Evolutionary conservation across 495 filamentous ascomycete genomes (phyloP).

Genomic region (Pseudotulostoma volvatum): DNA sequence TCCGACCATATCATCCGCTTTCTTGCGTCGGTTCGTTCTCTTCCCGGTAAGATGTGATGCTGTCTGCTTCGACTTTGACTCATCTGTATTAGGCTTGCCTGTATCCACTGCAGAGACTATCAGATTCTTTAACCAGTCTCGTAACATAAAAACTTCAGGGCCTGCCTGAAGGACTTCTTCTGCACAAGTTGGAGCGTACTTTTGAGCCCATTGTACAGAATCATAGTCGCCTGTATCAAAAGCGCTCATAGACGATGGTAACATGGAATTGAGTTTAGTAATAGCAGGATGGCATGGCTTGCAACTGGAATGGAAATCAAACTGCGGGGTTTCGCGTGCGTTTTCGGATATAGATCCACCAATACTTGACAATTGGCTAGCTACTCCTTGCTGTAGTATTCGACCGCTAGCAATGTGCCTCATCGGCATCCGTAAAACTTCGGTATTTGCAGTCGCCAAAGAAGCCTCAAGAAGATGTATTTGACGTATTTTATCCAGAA

Average conservation of each 20-base stretch:
- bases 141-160: conserved; percentile 50
- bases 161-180: conserved; percentile 63
- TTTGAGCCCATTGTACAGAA: conserved; percentile 57
- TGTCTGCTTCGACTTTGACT: conserved; percentile 21
- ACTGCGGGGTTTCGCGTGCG: conserved; percentile 1
- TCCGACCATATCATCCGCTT: conserved; percentile 52
- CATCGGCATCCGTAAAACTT: conserved; percentile 18
- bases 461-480: not conserved
- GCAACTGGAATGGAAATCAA: not conserved
- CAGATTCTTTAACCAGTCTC: conserved; percentile 69
- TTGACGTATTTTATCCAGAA: conserved; percentile 5
- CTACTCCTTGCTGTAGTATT: conserved; percentile 16
- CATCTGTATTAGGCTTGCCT: conserved; percentile 29
- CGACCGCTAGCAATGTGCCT: conserved; percentile 22
- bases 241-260: conserved; percentile 47
- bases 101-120: conserved; percentile 58
- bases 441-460: not conserved
- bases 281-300: conserved; percentile 37
- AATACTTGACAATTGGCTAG: conserved; percentile 18
- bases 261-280: conserved; percentile 38
- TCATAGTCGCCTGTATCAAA: conserved; percentile 74
- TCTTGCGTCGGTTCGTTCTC: conserved; percentile 53
- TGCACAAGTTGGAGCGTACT: conserved; percentile 62
- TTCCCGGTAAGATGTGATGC: conserved; percentile 28
- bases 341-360: conserved; percentile 1